A percentile compares a stretch with the other conserved stretches of the same genome.
Evolutionary conservation across 2,329 filamentous ascomycete species (phyloP).

Genomic region (Pezicula neosporulosa): DNA sequence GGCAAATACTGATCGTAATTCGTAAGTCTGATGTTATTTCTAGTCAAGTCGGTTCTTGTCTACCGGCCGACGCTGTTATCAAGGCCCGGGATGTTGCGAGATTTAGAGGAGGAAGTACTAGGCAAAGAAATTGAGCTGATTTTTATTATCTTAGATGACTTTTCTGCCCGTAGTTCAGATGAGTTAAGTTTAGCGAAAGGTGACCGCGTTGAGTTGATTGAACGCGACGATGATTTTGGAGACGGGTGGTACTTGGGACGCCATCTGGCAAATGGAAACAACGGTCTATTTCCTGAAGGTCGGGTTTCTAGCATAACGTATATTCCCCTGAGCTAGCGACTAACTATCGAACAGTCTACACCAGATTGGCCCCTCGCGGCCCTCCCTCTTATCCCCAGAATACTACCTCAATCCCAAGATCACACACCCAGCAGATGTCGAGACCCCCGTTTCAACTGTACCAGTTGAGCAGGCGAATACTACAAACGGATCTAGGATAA

Average conservation of each 20-base stretch:
- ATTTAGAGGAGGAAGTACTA: neutral
- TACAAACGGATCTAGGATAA: conserved; percentile 8
- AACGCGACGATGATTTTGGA: conserved; percentile 84
- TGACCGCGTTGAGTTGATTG: conserved; percentile 77
- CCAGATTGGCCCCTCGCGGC: conserved; percentile 28
- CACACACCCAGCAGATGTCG: conserved; percentile 1
- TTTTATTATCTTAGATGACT: conserved; percentile 65
- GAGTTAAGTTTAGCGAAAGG: conserved; percentile 86
- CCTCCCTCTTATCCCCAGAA: conserved; percentile 24
- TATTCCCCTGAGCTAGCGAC: conserved; percentile 2
- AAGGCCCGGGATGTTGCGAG: neutral
- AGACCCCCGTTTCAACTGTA: conserved; percentile 4
- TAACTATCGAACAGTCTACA: conserved; percentile 27
- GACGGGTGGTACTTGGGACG: conserved; percentile 82
- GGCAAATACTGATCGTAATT: conserved; percentile 67
- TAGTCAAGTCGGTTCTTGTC: neutral
- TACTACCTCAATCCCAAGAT: conserved; percentile 12
- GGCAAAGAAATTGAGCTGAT: conserved; percentile 8
- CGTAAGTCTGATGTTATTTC: conserved; percentile 49
- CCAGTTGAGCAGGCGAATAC: conserved; percentile 6
- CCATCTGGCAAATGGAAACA: conserved; percentile 70
- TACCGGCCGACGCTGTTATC: neutral
- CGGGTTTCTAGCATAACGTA: neutral
- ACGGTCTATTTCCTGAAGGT: conserved; percentile 83
- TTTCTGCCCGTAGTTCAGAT: conserved; percentile 85